Base-by-base conservation (phyloP, 306 rosid genomes). In the Cucurbita ficifolia region DNA sequence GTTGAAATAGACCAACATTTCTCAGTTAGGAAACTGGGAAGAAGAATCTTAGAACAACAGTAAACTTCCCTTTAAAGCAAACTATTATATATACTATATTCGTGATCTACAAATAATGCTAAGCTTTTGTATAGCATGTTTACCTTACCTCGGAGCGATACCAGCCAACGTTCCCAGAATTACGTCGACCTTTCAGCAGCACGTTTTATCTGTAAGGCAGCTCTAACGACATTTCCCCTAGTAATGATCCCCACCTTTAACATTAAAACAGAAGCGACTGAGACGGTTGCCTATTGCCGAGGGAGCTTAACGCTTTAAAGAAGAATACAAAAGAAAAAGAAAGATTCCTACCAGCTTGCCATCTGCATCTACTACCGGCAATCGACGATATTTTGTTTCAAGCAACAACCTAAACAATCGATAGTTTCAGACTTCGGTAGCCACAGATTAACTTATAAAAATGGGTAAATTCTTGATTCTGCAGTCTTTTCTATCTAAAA, bases 181-280 rank as follows among this genome's bases (percentile, higher is more conserved):
- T 77, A 75, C 3, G 71, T 10, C 55, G 70, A 68, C 40, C 78
- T 77, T 51, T 84, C 81, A 69, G 72, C 72, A 0, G 86, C 84
- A 0, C 89, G 92, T 81, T 94, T 91, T 73, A 92, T 85, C 77
- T 85, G 87, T 64, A 94, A 85, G 22, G 98, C 97, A 59, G 97
- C 98, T 82, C 83, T 86, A 49, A 94, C 97, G 43, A 94, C 91
- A 73, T 88, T 84, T 56, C 98, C 97, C 81, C 98, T 83, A 14
- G 98, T 87, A 52, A 94, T 85, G 68, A 94, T 85, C 40, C 96
- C 98, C 83, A 87, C 97, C 99, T 93, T 72, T 19, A 80, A 75
- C 35, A 79, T 50, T 50, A 17, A 69, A 79, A 72, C 62, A 77
- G 60, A 78, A 78, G 83, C 9, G 63, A 59, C 49, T 83, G 40